These are phyloP conservation scores for Hypoxylon cercidicola DNA, from an alignment of 495 filamentous ascomycete genomes.

Conservation along the genomic window DNA sequence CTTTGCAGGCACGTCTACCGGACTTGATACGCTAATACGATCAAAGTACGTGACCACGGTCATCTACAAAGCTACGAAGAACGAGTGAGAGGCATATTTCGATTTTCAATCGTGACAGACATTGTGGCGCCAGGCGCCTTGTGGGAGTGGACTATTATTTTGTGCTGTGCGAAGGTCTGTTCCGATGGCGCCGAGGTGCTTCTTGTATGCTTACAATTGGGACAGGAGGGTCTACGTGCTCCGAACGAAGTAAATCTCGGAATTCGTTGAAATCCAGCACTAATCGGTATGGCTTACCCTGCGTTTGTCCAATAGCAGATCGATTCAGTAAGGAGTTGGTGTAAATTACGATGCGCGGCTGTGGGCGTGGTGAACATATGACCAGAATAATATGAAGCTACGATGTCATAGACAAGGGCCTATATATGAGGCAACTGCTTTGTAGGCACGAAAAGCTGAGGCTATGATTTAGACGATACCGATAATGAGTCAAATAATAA, in stretches of 20 bases:
- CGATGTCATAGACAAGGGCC: conserved; percentile 24
- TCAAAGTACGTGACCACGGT: conserved; percentile 94
- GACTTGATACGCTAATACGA: conserved; percentile 27
- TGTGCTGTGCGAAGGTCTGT: conserved; percentile 5
- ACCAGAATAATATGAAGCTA: conserved; percentile 26
- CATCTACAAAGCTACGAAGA: conserved; percentile 88
- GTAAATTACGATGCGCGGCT: conserved; percentile 10
- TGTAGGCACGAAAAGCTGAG: neutral
- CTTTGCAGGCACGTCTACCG: conserved; percentile 35
- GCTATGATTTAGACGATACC: conserved; percentile 16
- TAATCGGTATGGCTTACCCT: conserved; percentile 9
- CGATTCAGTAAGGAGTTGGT: conserved; percentile 10
- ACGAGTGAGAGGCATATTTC: conserved; percentile 20
- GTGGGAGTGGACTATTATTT: conserved; percentile 15
- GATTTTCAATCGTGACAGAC: neutral
- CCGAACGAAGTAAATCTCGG: conserved; percentile 1
- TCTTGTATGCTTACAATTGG: conserved; percentile 6
- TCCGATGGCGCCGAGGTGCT: conserved; percentile 3
- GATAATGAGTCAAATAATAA: conserved; percentile 15
- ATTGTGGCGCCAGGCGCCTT: conserved; percentile 12
- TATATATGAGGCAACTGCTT: conserved; percentile 20
- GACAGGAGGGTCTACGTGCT: neutral
- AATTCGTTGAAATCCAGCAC: conserved; percentile 5
- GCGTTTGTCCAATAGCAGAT: neutral
- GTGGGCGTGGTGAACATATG: conserved; percentile 8